Evolutionary conservation across 129 eudicot genomes (phyloP).

Genomic region (Flaveria robusta): DNA sequence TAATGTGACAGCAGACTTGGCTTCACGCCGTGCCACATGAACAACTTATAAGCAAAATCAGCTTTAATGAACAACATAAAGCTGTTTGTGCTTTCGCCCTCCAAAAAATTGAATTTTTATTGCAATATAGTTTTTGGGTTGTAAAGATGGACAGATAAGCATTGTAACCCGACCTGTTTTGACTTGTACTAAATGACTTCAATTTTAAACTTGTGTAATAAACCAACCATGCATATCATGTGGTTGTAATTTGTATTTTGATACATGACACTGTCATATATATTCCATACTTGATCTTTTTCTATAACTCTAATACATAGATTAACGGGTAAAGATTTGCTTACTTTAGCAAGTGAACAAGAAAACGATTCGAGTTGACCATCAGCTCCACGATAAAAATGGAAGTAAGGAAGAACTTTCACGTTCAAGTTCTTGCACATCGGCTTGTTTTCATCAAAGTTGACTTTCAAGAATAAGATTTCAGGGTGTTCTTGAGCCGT

Average conservation of each 20-base stretch:
- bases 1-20: too few species aligned
- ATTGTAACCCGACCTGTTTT: neutral
- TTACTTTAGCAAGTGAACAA: constrained; percentile 90
- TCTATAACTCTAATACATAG: neutral
- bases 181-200: neutral
- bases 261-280: neutral
- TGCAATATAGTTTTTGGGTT: too few species aligned
- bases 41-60: too few species aligned
- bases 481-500: constrained; percentile 87
- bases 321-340: constrained; percentile 12
- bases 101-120: too few species aligned
- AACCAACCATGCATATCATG: neutral
- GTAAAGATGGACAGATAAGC: neutral
- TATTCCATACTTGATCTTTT: neutral
- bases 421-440: constrained; percentile 97
- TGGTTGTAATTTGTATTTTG: constrained; percentile 26
- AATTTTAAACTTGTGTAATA: neutral
- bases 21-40: too few species aligned
- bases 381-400: constrained; percentile 96
- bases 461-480: constrained; percentile 86
- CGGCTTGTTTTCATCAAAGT: constrained; percentile 88
- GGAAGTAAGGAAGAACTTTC: constrained; percentile 93
- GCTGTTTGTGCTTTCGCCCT: too few species aligned
- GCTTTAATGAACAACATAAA: too few species aligned
- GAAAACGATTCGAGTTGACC: constrained; percentile 78